Evolutionary conservation across 176 grass and related monocot species (phyloP).

Genomic region (Calamus simplicifolius): DNA sequence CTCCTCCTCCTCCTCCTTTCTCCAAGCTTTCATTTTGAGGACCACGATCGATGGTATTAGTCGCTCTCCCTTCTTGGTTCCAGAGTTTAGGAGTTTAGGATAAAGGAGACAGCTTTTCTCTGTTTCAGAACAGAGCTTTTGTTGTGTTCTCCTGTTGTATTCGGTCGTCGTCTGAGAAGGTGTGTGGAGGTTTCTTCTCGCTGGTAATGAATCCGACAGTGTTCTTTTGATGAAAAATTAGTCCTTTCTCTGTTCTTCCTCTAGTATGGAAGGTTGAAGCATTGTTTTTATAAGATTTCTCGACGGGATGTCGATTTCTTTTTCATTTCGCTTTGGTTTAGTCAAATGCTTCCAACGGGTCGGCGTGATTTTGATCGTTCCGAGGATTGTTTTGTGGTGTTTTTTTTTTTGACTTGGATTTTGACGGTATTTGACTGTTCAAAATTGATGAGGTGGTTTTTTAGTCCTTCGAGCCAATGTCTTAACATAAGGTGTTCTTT

Average conservation of each 20-base stretch:
- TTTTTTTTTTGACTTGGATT: neutral
- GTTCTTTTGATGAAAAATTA: too few relatives aligned
- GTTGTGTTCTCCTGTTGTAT: neutral
- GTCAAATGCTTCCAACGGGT: too few relatives aligned
- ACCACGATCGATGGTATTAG: neutral
- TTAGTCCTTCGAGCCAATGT: neutral
- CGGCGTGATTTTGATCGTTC: too few relatives aligned
- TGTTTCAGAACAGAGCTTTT: too few relatives aligned
- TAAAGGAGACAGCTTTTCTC: neutral
- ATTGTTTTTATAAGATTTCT: too few relatives aligned
- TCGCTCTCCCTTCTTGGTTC: too few relatives aligned
- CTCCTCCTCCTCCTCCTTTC: neutral
- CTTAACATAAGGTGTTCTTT: too few relatives aligned
- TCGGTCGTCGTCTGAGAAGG: neutral
- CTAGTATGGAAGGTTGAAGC: too few relatives aligned
- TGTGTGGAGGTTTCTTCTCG: neutral
- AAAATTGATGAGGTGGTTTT: neutral
- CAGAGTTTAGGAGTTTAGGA: neutral
- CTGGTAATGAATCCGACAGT: too few relatives aligned
- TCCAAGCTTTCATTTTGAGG: constrained; percentile 15
- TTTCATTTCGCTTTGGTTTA: too few relatives aligned
- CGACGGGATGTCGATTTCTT: too few relatives aligned
- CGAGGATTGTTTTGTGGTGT: neutral
- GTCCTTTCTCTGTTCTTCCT: too few relatives aligned
- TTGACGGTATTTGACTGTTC: constrained; percentile 10